Evolutionary conservation across 2,329 filamentous ascomycete species (phyloP), one percentile per base, ranked within the genome.

Genomic region (Arthrobotrys megalospora): DNA sequence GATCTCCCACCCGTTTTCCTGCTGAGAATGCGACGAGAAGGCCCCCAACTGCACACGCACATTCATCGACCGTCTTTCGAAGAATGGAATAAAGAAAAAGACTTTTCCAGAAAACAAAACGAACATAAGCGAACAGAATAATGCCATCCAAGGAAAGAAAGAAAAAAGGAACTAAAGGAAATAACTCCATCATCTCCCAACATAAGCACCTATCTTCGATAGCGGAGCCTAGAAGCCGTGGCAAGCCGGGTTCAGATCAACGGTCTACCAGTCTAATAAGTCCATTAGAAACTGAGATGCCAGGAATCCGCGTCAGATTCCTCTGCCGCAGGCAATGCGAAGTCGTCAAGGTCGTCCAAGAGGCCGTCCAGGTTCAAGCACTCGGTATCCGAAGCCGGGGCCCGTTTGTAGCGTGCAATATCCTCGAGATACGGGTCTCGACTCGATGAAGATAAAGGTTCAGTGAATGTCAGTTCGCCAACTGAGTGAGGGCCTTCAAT

Each of bases 321-420:
- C n/a, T 78, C 75, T 1, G 75, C 52, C 7, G 53, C 62, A 10
- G 75, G 75, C 19, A 78, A 43, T 32, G 65, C 32, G 34, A 78
- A 78, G 53, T 78, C 75, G 28, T 78, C 75, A 14, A 78, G 62
- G 21, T 68, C 62, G 11, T 78, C 75, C 21, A 71, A 36, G 6
- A 67, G 45, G 12, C 53, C 32, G 16, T 72, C 75, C 36, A 72
- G 62, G 38, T 43, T 38, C 12, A 68, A 43, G 16, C 28, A 36
- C 10, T 53, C 43, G 14, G 53, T 55, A 48, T 72, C 62, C 21
- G 71, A 12, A 38, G 32, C 24, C 34, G 41, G 43, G 5, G 62
- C 67, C 19, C 63, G 75, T 36, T 70, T 70, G 62, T 69, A 72
- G 24, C 58, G 62, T 1, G 67, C 53, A 47, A 78, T 78, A 11